phyloP scores from a whole-genome alignment of 345 rosid genomes.

The Salix suchowensis region DNA sequence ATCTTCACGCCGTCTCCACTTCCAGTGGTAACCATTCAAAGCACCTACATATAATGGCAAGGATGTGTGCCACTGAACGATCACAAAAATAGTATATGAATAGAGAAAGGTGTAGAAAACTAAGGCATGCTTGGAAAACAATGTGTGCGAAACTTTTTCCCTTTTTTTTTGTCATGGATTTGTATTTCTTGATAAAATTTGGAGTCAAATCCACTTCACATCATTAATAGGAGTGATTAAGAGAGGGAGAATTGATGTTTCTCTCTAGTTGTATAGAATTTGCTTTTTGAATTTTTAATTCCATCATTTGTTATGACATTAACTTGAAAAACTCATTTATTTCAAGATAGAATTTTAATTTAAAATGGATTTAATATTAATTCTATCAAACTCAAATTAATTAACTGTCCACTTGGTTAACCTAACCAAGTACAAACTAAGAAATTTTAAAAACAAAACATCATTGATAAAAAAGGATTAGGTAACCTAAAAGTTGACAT shows the following conservation, averaged over 20 bases:
- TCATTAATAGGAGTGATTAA: background rate
- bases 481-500: too few species aligned
- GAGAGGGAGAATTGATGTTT: background rate
- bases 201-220: background rate
- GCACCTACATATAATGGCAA: background rate
- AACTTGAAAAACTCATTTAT: too few species aligned
- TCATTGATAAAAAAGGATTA: too few species aligned
- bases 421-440: too few species aligned
- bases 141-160: background rate
- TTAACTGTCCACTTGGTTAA: too few species aligned
- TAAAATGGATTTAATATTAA: too few species aligned
- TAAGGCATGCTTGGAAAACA: background rate
- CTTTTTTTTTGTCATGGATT: background rate
- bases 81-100: background rate
- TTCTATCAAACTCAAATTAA: too few species aligned
- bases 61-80: background rate
- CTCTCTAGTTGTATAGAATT: background rate
- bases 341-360: too few species aligned
- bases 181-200: background rate
- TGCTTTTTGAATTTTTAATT: too few species aligned
- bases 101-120: background rate
- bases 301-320: too few species aligned
- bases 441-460: too few species aligned
- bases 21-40: slow-evolving; percentile 1
- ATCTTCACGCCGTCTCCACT: background rate